Conservation (phyloP, 306 rosid species). For the Castanea mollissima region DNA sequence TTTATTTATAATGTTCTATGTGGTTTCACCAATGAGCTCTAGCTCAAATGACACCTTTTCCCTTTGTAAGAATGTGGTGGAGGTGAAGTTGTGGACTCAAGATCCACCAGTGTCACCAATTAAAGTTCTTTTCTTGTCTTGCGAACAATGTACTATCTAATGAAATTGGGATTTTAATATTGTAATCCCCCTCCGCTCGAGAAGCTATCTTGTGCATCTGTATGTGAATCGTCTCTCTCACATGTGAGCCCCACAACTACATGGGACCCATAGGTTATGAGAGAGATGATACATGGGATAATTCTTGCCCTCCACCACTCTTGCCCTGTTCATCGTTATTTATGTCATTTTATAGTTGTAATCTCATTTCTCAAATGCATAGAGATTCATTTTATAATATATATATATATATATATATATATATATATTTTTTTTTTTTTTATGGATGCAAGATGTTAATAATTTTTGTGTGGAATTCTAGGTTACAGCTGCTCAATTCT, state of each 20-base stretch:
- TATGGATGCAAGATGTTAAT: slow-evolving; percentile 3
- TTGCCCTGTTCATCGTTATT: not conserved
- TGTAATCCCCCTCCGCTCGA: not conserved
- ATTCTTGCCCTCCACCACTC: not conserved
- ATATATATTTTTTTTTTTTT: slow-evolving; percentile 11
- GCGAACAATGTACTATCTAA: not conserved
- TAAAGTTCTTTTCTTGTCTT: too few species aligned
- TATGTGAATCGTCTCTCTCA: too few species aligned
- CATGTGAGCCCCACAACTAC: too few species aligned
- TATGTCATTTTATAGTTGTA: not conserved
- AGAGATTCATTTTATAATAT: not conserved
- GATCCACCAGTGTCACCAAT: not conserved
- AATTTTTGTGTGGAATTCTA: slow-evolving; percentile 37
- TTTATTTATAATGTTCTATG: not conserved
- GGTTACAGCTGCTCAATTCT: slow-evolving; percentile 74
- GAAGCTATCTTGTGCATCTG: too few species aligned
- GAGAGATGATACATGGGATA: too few species aligned
- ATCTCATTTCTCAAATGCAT: not conserved
- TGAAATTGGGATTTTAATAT: not conserved
- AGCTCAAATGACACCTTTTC: not conserved
- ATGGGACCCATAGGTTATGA: too few species aligned
- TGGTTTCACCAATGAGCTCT: not conserved
- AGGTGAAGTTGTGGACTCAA: not conserved
- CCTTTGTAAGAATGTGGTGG: not conserved
- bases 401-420: not conserved